Evolutionary conservation across 371 early-diverging fungal species (phyloP).

Genomic region (Dichotomocladium elegans): DNA sequence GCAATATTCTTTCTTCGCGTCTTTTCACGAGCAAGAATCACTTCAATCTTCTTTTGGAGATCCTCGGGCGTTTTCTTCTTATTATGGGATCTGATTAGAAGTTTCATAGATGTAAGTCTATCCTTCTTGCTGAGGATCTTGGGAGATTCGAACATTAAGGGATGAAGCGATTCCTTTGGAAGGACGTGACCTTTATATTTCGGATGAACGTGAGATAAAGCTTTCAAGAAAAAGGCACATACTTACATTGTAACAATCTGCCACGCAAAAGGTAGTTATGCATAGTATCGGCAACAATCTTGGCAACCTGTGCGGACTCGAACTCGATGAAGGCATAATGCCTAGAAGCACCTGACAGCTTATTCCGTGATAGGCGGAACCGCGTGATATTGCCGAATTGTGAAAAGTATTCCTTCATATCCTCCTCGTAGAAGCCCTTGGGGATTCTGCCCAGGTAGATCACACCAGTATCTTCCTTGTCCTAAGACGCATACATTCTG

Average conservation of each 20-base stretch:
- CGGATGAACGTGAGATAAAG: background rate
- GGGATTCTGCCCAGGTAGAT: constrained; percentile 90
- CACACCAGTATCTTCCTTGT: constrained; percentile 55
- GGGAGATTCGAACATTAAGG: constrained; percentile 63
- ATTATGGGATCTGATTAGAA: constrained; percentile 51
- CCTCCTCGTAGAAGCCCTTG: constrained; percentile 92
- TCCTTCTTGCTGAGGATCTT: too few relatives aligned
- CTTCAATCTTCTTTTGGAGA: constrained; percentile 28
- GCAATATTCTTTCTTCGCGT: constrained; percentile 55
- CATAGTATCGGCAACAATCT: constrained; percentile 94
- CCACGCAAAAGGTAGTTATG: constrained; percentile 88
- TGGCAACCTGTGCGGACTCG: constrained; percentile 70
- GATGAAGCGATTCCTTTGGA: constrained; percentile 66
- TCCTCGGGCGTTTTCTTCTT: constrained; percentile 45
- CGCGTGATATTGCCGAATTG: constrained; percentile 89
- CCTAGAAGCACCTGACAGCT: constrained; percentile 84
- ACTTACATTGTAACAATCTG: constrained; percentile 77
- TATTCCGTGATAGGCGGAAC: constrained; percentile 82
- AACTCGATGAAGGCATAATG: constrained; percentile 95
- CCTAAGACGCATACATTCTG: background rate
- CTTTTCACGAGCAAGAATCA: constrained; percentile 49
- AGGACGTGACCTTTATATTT: constrained; percentile 45
- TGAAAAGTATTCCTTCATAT: constrained; percentile 84
- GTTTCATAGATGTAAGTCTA: constrained; percentile 51
- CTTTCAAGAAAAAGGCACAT: background rate